These are phyloP conservation scores for Metschnikowia gelsemii DNA, from an alignment of 805 yeast species.

Conservation along the genomic window DNA sequence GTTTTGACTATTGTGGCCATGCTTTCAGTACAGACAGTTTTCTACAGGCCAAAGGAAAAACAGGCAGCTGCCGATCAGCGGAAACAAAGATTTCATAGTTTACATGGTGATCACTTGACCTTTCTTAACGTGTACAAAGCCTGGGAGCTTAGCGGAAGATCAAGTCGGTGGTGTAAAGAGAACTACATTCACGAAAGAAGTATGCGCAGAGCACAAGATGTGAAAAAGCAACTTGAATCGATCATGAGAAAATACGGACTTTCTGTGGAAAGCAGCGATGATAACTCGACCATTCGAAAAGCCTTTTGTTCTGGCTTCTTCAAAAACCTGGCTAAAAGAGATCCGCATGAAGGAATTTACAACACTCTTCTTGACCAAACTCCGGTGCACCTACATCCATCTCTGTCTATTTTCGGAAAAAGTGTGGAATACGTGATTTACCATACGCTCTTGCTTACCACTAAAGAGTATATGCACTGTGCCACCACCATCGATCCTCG, in stretches of 20 bases:
- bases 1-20: slow-evolving; percentile 81
- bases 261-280: slow-evolving; percentile 49
- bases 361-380: slow-evolving; percentile 64
- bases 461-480: slow-evolving; percentile 90
- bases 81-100: slow-evolving; percentile 70
- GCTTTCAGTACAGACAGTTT: slow-evolving; percentile 83
- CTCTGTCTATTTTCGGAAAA: slow-evolving; percentile 63
- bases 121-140: slow-evolving; percentile 72
- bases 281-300: slow-evolving; percentile 56
- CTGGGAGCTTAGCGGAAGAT: slow-evolving; percentile 61
- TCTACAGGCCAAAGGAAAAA: slow-evolving; percentile 78
- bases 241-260: slow-evolving; percentile 53
- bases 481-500: slow-evolving; percentile 77
- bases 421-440: slow-evolving; percentile 79
- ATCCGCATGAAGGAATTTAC: slow-evolving; percentile 54
- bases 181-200: slow-evolving; percentile 81
- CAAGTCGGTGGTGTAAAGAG: slow-evolving; percentile 73
- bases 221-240: slow-evolving; percentile 63
- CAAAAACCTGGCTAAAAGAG: slow-evolving; percentile 63
- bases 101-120: slow-evolving; percentile 83
- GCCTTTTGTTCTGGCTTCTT: slow-evolving; percentile 69
- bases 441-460: slow-evolving; percentile 77
- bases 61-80: slow-evolving; percentile 73
- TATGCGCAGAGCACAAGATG: slow-evolving; percentile 74
- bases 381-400: slow-evolving; percentile 83